These are phyloP conservation scores for Brettanomyces bruxellensis DNA, from an alignment of 805 yeast genomes.

Conservation along the genomic window DNA sequence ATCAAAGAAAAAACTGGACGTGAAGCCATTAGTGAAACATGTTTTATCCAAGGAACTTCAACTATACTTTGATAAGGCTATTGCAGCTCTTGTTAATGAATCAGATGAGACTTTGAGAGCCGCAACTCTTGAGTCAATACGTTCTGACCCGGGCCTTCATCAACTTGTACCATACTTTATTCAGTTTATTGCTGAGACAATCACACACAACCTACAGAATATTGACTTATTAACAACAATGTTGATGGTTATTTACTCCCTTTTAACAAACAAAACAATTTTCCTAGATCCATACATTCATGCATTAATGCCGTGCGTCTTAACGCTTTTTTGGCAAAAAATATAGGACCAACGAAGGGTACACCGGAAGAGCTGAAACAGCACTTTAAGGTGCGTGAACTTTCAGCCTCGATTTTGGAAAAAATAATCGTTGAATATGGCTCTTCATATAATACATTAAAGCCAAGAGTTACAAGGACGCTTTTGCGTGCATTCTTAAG, in stretches of 20 bases:
- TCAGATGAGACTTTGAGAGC: constrained; percentile 49
- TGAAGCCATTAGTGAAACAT: constrained; percentile 90
- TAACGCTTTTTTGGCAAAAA: constrained; percentile 84
- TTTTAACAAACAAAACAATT: constrained; percentile 73
- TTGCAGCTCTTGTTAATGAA: constrained; percentile 61
- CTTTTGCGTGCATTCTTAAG: constrained; percentile 85
- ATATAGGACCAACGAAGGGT: constrained; percentile 46
- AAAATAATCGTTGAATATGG: constrained; percentile 77
- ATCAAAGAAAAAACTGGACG: constrained; percentile 40
- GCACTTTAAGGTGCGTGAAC: constrained; percentile 65
- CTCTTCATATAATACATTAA: constrained; percentile 76
- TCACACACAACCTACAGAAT: constrained; percentile 77
- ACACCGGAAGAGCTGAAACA: constrained; percentile 17
- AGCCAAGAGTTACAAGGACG: constrained; percentile 91
- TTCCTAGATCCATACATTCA: constrained; percentile 94
- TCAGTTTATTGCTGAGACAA: constrained; percentile 92
- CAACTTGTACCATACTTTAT: constrained; percentile 94
- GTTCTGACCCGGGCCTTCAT: constrained; percentile 92
- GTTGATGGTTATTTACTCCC: constrained; percentile 81
- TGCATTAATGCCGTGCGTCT: constrained; percentile 92
- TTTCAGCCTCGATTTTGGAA: constrained; percentile 75
- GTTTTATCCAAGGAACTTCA: constrained; percentile 91
- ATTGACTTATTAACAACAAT: constrained; percentile 66
- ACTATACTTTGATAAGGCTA: constrained; percentile 84
- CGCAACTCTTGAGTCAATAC: constrained; percentile 78